Evolutionary conservation across 192 early-diverging fungal species (phyloP).

Genomic region (Mortierella hygrophila): DNA sequence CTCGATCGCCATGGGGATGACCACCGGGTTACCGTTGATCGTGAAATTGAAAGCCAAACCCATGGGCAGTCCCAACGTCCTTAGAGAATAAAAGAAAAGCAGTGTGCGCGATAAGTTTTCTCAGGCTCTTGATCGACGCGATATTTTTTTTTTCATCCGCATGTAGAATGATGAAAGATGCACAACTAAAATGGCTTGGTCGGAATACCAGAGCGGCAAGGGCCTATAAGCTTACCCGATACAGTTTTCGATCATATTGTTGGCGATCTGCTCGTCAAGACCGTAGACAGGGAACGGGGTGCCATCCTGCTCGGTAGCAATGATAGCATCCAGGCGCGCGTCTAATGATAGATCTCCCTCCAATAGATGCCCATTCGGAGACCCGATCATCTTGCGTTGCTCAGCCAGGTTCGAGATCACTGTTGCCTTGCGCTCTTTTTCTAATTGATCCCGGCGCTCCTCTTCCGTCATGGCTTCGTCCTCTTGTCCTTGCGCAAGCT

Average conservation of each 20-base stretch:
- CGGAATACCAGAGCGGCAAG: not conserved
- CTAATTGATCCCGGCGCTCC: slow-evolving; percentile 37
- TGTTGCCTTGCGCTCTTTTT: slow-evolving; percentile 32
- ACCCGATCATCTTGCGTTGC: slow-evolving; percentile 52
- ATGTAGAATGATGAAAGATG: not conserved
- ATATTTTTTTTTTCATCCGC: not conserved
- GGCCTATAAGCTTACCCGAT: slow-evolving; percentile 61
- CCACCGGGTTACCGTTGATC: slow-evolving; percentile 70
- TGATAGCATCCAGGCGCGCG: slow-evolving; percentile 44
- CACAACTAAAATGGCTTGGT: not conserved
- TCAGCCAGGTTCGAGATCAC: slow-evolving; percentile 28
- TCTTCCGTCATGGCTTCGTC: slow-evolving; percentile 42
- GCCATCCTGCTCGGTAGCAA: slow-evolving; percentile 42
- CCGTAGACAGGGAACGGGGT: slow-evolving; percentile 68
- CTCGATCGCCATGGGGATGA: slow-evolving; percentile 84
- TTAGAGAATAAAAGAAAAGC: slow-evolving; percentile 7
- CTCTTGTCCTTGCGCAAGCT: slow-evolving; percentile 38
- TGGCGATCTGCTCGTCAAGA: slow-evolving; percentile 74
- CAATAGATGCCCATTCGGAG: slow-evolving; percentile 28
- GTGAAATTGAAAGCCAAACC: slow-evolving; percentile 81
- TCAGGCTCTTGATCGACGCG: not conserved
- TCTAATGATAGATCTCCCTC: slow-evolving; percentile 50
- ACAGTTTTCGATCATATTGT: slow-evolving; percentile 88
- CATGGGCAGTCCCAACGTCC: slow-evolving; percentile 77
- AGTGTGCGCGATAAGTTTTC: slow-evolving; percentile 4